Evolutionary conservation across 2,329 filamentous ascomycete genomes (phyloP).

Genomic region (Talaromyces piceae): DNA sequence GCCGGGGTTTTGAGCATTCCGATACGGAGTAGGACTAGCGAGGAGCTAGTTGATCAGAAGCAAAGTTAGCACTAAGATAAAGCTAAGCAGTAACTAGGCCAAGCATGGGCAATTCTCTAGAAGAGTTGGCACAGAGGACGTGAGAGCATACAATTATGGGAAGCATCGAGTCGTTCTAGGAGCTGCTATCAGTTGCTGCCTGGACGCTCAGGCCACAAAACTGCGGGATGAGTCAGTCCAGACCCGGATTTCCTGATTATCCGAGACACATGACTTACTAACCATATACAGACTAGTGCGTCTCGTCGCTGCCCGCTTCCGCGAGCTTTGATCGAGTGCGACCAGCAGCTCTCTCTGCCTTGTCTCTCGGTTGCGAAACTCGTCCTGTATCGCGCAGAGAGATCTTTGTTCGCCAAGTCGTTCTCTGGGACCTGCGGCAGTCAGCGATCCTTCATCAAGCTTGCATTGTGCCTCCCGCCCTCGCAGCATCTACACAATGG

Average conservation of each 20-base stretch:
- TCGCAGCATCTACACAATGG: not conserved
- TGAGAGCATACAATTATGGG: too few species aligned
- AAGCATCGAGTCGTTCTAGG: too few species aligned
- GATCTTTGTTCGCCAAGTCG: not conserved
- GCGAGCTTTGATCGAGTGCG: not conserved
- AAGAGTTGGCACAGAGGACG: too few species aligned
- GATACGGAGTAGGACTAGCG: not conserved
- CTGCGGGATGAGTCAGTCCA: not conserved
- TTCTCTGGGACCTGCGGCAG: not conserved
- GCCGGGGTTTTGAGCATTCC: not conserved
- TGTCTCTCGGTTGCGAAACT: not conserved
- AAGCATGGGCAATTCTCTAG: too few species aligned
- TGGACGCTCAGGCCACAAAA: not conserved
- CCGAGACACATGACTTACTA: not conserved
- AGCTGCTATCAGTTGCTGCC: not conserved
- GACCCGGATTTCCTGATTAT: not conserved
- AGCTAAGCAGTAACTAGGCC: not conserved
- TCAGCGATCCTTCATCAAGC: not conserved
- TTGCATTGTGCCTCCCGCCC: not conserved
- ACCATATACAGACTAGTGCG: not conserved
- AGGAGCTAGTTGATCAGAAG: not conserved
- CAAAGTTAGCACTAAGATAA: too few species aligned
- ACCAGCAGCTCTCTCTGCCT: not conserved
- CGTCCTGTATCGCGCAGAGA: not conserved
- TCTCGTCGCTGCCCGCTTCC: not conserved